phyloP scores from a whole-genome alignment of 768 basidiomycete genomes.

The Mycena chlorophos region DNA sequence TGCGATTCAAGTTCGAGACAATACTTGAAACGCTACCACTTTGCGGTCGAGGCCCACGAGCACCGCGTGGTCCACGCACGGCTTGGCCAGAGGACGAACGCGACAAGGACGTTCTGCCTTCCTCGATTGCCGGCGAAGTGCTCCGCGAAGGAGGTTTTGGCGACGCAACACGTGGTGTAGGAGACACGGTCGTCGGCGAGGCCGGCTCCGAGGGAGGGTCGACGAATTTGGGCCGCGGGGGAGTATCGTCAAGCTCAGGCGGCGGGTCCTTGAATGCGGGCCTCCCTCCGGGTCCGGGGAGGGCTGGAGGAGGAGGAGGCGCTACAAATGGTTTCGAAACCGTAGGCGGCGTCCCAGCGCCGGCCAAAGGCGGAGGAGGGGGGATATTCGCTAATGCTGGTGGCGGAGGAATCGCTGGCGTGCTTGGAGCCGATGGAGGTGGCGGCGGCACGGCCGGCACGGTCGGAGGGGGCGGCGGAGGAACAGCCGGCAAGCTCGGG shows the following conservation, averaged over 20 bases:
- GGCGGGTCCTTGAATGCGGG: conserved; percentile 63
- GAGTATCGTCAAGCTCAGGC: conserved; percentile 52
- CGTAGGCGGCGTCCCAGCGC: conserved; percentile 13
- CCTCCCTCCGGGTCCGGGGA: conserved; percentile 3
- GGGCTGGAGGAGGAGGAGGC: conserved; percentile 32
- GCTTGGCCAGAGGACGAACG: conserved; percentile 27
- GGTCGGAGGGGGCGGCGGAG: conserved; percentile 29
- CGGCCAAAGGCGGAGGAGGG: conserved; percentile 24
- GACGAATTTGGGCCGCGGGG: conserved; percentile 41
- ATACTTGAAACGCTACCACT: conserved; percentile 52
- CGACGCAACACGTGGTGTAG: conserved; percentile 46
- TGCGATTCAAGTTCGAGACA: conserved; percentile 58
- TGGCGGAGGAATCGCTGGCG: no score
- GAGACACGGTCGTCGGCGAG: conserved; percentile 40
- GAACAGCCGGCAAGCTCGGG: conserved; percentile 17
- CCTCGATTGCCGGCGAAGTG: conserved; percentile 41
- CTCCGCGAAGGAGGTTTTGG: conserved; percentile 49
- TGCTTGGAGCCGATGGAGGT: conserved; percentile 23
- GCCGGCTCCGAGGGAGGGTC: conserved; percentile 37
- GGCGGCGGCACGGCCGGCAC: conserved; percentile 21
- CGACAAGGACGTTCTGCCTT: conserved; percentile 18
- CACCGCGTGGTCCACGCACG: conserved; percentile 45
- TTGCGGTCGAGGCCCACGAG: conserved; percentile 47
- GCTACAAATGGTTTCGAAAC: conserved; percentile 20
- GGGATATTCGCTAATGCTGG: no score